These are phyloP conservation scores for Rhododendron griersonianum DNA, from an alignment of 148 eudicot genomes.

Conservation along the genomic window DNA sequence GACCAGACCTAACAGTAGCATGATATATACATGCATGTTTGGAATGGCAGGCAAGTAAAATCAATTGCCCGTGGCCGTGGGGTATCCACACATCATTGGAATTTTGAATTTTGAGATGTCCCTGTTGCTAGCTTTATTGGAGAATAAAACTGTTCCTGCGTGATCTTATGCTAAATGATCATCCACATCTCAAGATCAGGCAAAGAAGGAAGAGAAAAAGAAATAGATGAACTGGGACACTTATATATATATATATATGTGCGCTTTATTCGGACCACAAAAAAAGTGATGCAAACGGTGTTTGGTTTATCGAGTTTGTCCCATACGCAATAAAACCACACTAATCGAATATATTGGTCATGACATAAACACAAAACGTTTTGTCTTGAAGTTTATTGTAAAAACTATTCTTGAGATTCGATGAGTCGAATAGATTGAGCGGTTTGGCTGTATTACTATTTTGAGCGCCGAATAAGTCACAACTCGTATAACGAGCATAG, in stretches of 20 bases:
- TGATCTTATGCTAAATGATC: not conserved
- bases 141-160: not conserved
- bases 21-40: not conserved
- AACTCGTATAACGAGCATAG: not conserved
- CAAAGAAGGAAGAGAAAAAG: not conserved
- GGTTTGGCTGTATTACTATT: not conserved
- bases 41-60: not conserved
- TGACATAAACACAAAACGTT: not conserved
- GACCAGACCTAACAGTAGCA: not conserved
- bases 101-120: not conserved
- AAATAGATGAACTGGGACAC: not conserved
- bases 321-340: not conserved
- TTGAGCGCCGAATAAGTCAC: not conserved
- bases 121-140: not conserved
- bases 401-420: not conserved
- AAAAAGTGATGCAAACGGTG: not conserved
- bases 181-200: not conserved
- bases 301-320: not conserved
- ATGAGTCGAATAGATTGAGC: not conserved
- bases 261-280: not conserved
- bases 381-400: not conserved
- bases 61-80: not conserved
- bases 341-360: not conserved
- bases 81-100: not conserved
- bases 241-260: not conserved